phyloP scores from a whole-genome alignment of 2,329 filamentous ascomycete species.

The Scorias spongiosa region DNA sequence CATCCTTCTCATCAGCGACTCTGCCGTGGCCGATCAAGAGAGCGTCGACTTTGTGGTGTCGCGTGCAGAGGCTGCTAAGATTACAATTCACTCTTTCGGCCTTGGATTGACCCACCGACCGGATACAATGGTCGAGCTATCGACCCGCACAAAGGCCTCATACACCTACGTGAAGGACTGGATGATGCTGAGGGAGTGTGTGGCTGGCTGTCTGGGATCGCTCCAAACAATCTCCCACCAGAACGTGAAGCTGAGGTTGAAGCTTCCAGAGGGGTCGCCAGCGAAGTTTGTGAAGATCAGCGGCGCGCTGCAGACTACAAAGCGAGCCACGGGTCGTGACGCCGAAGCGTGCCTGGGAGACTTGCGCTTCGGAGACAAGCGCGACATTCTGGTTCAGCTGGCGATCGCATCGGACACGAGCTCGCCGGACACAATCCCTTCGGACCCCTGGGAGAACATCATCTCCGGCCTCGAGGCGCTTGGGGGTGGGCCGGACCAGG shows the following conservation, averaged over 20 bases:
- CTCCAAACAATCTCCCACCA: slow-evolving; percentile 95
- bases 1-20: slow-evolving; percentile 94
- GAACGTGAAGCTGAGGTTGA: slow-evolving; percentile 90
- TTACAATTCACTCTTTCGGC: slow-evolving; percentile 92
- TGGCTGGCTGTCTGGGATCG: slow-evolving; percentile 81
- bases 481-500: slow-evolving; percentile 71
- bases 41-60: slow-evolving; percentile 97
- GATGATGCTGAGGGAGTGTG: slow-evolving; percentile 98
- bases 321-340: slow-evolving; percentile 84
- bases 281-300: slow-evolving; percentile 99
- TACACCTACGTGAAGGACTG: slow-evolving; percentile 99
- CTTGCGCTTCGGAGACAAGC: slow-evolving; percentile 86
- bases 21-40: slow-evolving; percentile 82
- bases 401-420: slow-evolving; percentile 79
- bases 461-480: slow-evolving; percentile 90
- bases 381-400: slow-evolving; percentile 84
- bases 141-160: slow-evolving; percentile 85
- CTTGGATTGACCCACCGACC: slow-evolving; percentile 95
- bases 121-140: slow-evolving; percentile 96
- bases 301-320: slow-evolving; percentile 88
- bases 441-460: slow-evolving; percentile 94
- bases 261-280: slow-evolving; percentile 85
- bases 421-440: slow-evolving; percentile 67
- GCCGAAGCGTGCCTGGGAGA: slow-evolving; percentile 87
- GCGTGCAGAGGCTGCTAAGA: slow-evolving; percentile 92